Percentiles rank a stretch among this genome's conserved stretches.
Evolutionary conservation across 495 filamentous ascomycete species (phyloP).

Genomic region (Cairneyella variabilis): DNA sequence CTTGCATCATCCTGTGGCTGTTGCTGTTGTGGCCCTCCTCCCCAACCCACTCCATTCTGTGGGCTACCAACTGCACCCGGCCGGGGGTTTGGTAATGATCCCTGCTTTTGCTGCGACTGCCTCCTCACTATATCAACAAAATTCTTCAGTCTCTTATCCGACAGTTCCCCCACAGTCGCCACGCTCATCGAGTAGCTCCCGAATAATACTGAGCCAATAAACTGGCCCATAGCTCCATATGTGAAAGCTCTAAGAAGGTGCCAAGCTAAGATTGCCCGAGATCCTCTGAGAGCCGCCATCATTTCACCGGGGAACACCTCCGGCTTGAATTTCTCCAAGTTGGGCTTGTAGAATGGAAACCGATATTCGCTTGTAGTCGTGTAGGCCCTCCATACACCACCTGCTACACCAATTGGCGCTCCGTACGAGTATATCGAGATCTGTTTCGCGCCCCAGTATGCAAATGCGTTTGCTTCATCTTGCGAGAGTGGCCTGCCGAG

Average conservation of each 20-base stretch:
- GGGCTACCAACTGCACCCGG: neutral
- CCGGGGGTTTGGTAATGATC: neutral
- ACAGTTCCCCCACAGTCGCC: constrained; percentile 9
- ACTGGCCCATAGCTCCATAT: constrained; percentile 6
- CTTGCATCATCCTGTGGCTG: constrained; percentile 26
- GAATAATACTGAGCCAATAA: constrained; percentile 11
- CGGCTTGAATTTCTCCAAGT: constrained; percentile 16
- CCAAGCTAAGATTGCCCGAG: constrained; percentile 6
- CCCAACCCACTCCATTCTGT: neutral
- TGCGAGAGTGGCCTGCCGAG: constrained; percentile 11
- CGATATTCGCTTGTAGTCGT: constrained; percentile 11
- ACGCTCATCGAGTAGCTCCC: constrained; percentile 17
- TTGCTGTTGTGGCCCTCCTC: neutral
- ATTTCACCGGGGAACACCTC: constrained; percentile 10
- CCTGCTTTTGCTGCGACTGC: neutral
- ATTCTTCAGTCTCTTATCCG: constrained; percentile 20
- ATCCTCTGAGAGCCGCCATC: neutral
- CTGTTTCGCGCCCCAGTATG: constrained; percentile 19
- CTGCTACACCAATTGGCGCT: constrained; percentile 7
- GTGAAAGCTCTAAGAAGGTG: constrained; percentile 6
- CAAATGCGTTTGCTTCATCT: constrained; percentile 18
- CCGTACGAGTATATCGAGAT: constrained; percentile 20
- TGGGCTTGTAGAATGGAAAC: constrained; percentile 25
- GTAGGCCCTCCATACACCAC: constrained; percentile 17
- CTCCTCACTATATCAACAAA: neutral